Evolutionary conservation across 306 rosid species (phyloP).

Genomic region (Gastrolobium bilobum): DNA sequence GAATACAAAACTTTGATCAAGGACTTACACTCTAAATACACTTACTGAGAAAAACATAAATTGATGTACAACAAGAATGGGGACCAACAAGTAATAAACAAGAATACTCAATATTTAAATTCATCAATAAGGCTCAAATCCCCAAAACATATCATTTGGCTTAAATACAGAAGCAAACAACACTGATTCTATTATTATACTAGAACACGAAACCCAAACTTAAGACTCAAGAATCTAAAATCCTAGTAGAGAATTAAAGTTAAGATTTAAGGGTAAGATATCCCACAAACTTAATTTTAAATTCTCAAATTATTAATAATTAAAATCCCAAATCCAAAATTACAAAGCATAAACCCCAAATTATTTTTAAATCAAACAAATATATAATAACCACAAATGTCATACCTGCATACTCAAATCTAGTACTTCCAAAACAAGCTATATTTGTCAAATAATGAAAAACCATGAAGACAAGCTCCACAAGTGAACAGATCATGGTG

Average conservation of each 20-base stretch:
- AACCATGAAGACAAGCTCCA: conserved; percentile 5
- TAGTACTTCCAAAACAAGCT: conserved; percentile 26
- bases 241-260: too few species aligned
- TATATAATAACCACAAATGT: conserved; percentile 6
- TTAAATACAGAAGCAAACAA: too few species aligned
- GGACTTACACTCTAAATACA: neutral
- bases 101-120: conserved; percentile 21
- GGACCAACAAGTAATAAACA: neutral
- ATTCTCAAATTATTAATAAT: neutral
- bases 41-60: neutral
- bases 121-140: neutral
- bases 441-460: conserved; percentile 23
- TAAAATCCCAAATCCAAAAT: neutral
- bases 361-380: neutral
- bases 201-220: too few species aligned
- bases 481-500: conserved; percentile 28
- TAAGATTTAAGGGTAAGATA: neutral
- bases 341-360: conserved; percentile 12
- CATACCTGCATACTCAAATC: conserved; percentile 3
- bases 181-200: too few species aligned
- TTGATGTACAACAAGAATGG: neutral
- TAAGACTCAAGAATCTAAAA: too few species aligned
- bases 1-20: neutral
- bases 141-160: neutral
- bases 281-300: neutral